These are phyloP conservation scores for Amanita inopinata DNA, from an alignment of 768 basidiomycete species.

Conservation along the genomic window DNA sequence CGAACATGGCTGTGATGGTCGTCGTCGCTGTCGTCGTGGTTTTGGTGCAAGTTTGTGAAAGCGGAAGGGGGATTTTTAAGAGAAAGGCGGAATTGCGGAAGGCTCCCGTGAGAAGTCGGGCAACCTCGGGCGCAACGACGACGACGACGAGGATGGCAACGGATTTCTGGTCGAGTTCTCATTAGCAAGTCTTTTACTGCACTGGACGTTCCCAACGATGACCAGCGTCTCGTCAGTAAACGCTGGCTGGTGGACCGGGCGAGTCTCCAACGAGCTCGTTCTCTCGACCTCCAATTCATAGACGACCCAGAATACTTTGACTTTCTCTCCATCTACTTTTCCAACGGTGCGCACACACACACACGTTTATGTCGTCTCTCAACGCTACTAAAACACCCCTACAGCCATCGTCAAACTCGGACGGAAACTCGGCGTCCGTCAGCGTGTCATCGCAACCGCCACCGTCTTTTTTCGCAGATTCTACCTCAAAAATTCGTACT, in stretches of 20 bases:
- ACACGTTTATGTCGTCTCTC: background rate
- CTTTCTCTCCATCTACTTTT: slow-evolving; percentile 83
- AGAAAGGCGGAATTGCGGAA: no score
- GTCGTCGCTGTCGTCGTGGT: background rate
- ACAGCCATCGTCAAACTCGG: slow-evolving; percentile 82
- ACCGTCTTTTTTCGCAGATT: slow-evolving; percentile 95
- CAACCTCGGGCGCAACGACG: no score
- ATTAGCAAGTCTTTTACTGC: slow-evolving; percentile 8
- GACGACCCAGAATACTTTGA: slow-evolving; percentile 66
- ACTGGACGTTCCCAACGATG: slow-evolving; percentile 1
- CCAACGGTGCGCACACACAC: slow-evolving; percentile 63
- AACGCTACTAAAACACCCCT: background rate
- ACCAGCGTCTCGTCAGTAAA: slow-evolving; percentile 43
- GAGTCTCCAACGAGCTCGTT: slow-evolving; percentile 62
- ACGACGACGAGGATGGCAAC: slow-evolving; percentile 11
- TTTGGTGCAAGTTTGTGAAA: no score
- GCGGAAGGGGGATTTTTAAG: no score
- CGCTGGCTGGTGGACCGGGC: slow-evolving; percentile 86
- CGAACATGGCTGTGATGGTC: slow-evolving; percentile 40
- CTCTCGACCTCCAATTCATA: slow-evolving; percentile 71
- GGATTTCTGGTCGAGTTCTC: slow-evolving; percentile 13
- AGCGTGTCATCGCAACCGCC: slow-evolving; percentile 89
- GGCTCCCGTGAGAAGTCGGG: no score
- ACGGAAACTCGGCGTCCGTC: slow-evolving; percentile 72
- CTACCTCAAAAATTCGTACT: slow-evolving; percentile 91